Evolutionary conservation across 2,329 filamentous ascomycete species (phyloP).

Genomic region (Aspergillus amoenus): DNA sequence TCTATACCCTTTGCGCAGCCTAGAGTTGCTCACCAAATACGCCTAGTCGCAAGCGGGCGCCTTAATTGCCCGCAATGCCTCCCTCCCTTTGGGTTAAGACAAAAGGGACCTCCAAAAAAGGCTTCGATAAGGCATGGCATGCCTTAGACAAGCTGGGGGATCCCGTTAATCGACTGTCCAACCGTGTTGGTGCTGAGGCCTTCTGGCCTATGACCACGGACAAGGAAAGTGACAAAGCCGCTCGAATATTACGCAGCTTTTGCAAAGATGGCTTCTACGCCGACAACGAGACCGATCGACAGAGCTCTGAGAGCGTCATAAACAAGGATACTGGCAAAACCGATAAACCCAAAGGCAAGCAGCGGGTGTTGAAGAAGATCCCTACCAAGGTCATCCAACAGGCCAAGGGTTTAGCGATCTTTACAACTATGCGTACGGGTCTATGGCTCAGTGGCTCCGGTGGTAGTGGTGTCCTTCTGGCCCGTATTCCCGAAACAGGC

Average conservation of each 20-base stretch:
- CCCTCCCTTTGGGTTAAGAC: constrained; percentile 59
- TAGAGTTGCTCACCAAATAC: not conserved
- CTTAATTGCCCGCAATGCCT: constrained; percentile 28
- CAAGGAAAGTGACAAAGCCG: constrained; percentile 87
- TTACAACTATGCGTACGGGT: constrained; percentile 92
- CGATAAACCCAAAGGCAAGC: constrained; percentile 58
- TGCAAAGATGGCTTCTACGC: constrained; percentile 76
- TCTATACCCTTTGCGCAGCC: not conserved
- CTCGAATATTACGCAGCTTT: constrained; percentile 84
- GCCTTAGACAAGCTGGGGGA: constrained; percentile 67
- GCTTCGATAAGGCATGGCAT: constrained; percentile 72
- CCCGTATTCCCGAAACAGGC: constrained; percentile 73
- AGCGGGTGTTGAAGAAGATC: constrained; percentile 75
- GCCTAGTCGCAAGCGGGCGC: not conserved
- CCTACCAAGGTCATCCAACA: constrained; percentile 81
- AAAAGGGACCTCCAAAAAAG: constrained; percentile 56
- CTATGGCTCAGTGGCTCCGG: constrained; percentile 89
- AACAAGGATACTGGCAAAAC: constrained; percentile 42
- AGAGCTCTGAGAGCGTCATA: constrained; percentile 28
- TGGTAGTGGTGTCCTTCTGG: constrained; percentile 83
- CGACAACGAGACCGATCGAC: constrained; percentile 53
- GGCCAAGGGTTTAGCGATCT: constrained; percentile 86
- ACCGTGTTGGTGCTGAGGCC: constrained; percentile 76
- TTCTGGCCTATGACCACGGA: constrained; percentile 86
- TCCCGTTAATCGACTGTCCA: constrained; percentile 77